Percentiles rank a stretch among this genome's conserved stretches.
Conservation (phyloP, 345 rosid species). For the Balakata baccata region DNA sequence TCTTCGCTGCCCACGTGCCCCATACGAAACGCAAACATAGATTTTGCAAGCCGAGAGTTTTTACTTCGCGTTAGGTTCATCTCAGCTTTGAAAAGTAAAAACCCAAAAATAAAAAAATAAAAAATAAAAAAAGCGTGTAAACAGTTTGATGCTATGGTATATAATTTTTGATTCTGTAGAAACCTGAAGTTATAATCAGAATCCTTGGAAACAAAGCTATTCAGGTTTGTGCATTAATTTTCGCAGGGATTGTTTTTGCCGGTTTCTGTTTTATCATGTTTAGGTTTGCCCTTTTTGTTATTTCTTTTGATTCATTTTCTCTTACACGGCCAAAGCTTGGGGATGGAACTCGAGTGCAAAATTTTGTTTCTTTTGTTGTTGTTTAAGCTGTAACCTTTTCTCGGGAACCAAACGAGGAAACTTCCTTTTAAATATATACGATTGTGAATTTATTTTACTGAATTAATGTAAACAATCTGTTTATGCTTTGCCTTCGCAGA, state of each 20-base stretch:
- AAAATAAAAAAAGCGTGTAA: neutral
- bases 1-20: slow-evolving; percentile 1
- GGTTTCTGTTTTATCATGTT: slow-evolving; percentile 1
- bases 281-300: slow-evolving; percentile 6
- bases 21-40: neutral
- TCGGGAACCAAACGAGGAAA: too few relatives aligned
- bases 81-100: neutral
- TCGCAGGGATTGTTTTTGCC: neutral
- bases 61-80: slow-evolving; percentile 1
- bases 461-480: neutral
- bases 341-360: neutral
- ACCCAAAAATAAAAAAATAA: neutral
- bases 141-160: neutral
- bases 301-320: neutral
- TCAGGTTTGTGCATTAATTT: slow-evolving; percentile 7
- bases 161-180: slow-evolving; percentile 7
- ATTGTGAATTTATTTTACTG: neutral
- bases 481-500: neutral
- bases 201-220: neutral
- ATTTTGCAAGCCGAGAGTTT: neutral
- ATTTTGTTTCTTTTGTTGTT: neutral
- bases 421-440: too few relatives aligned
- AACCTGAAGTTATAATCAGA: neutral
- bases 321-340: neutral
- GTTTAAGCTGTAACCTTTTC: neutral